Base-by-base conservation (phyloP, 192 early-diverging fungal genomes). In the Gigaspora rosea region DNA sequence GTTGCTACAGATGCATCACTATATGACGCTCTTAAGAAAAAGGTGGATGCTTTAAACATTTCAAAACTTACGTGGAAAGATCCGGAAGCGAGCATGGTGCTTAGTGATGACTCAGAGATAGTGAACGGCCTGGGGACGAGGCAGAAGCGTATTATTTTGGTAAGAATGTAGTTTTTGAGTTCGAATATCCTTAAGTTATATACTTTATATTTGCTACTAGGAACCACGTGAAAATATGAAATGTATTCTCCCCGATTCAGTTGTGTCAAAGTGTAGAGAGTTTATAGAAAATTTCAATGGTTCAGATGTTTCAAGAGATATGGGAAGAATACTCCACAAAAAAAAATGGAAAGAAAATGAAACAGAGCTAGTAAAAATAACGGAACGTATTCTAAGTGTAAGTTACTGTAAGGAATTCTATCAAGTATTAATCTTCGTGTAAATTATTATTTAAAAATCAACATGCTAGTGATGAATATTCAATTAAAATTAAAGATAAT, bases 121-220 rank as follows among this genome's bases (percentile, higher is more conserved):
- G 22, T 74, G 52, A 74, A 74, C 59, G 61, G 61, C 61, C 47
- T 74, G n/a, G 58, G 72, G 15, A 4, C 41, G 41, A 74, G 41
- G 32, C 58, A 48, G 61, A n/a, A 74, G 57, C 36, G 1, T 61
- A 49, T 20, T 36, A 61, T 74, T 62, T 61, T 74, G 18, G 58
- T n/a, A n/a, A n/a, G n/a, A n/a, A n/a, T n/a, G n/a, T n/a, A n/a
- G n/a, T n/a, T n/a, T n/a, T n/a, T n/a, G n/a, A n/a, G n/a, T n/a
- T n/a, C n/a, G n/a, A n/a, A 27, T 27, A 27, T 27, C 27, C 27
- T 27, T 0, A 27, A 27, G 27, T 27, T 27, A 27, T 27, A 27
- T 27, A 27, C 27, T 27, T 27, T 27, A 27, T 27, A 27, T 27
- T 27, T 27, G 27, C 27, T 27, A 27, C 27, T 27, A 27, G 27